Evolutionary conservation across 2,329 filamentous ascomycete genomes (phyloP), one percentile per base, ranked within the genome.

Genomic region (Capronia epimyces): DNA sequence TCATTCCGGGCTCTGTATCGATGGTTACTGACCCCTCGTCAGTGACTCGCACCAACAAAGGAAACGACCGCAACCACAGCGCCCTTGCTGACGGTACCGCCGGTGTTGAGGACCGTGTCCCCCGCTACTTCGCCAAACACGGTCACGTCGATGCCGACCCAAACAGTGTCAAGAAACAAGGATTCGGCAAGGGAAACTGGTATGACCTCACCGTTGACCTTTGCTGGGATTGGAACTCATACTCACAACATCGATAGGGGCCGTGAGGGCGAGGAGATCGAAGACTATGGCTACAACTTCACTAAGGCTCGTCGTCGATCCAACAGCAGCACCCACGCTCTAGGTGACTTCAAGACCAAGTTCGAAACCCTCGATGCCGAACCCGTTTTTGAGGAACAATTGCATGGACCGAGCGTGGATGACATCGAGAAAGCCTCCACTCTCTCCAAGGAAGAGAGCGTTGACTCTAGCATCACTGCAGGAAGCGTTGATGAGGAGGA

Each of bases 31-130:
- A 53, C 53, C n/a, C 2, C 16, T 6, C 16, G 34, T 50, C 62
- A 95, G 90, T 98, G 91, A 96, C 93, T 76, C 91, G 93, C 70
- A 94, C 91, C 60, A 88, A 91, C 82, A 98, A 97, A 78, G 81
- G 79, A 76, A 95, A 89, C 75, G 89, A 95, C 72, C 90, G 90
- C 74, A 86, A 94, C 77, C 87, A 95, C 75, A 82, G 82, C 64
- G 86, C 80, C 65, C 74, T 88, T 61, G 84, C 85, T 60, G 86
- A 93, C 63, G 87, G 86, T 67, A 83, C 81, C 51, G 83, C 81
- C 55, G 70, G 77, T 45, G 76, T 81, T 49, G 78, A 86, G 59
- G 86, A 93, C 61, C 80, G 85, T 64, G 74, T 95, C 22, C 91
- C 93, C 66, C 88, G 89, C 66, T 97, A 87, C 81, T 97, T 97